phyloP scores from a whole-genome alignment of 768 basidiomycete species.

The Termitomyces eurrhizus region DNA sequence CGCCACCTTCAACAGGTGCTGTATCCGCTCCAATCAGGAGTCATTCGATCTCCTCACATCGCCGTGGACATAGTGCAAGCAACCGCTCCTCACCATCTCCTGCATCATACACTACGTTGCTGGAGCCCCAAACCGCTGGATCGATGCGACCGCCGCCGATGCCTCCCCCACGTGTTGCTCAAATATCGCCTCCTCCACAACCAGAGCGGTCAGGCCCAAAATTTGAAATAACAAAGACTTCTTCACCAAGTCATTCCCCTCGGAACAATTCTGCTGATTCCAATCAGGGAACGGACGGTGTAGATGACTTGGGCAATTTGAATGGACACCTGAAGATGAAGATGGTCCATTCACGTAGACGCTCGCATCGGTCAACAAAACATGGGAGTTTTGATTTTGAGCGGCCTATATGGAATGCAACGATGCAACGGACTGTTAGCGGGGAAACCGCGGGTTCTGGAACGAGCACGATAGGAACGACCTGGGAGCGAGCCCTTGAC shows the following conservation, averaged over 20 bases:
- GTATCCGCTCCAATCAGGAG: conserved; percentile 17
- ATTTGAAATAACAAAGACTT: conserved; percentile 8
- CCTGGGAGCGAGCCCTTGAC: conserved; percentile 18
- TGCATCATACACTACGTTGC: conserved; percentile 5
- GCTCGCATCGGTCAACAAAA: conserved; percentile 40
- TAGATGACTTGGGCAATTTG: conserved; percentile 23
- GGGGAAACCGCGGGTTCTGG: conserved; percentile 30
- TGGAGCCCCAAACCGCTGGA: conserved; percentile 5
- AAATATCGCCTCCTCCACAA: conserved; percentile 18
- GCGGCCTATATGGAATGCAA: conserved; percentile 48
- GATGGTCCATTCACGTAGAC: conserved; percentile 6
- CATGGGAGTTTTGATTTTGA: conserved; percentile 80
- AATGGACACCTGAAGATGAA: conserved; percentile 17
- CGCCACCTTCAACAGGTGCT: conserved; percentile 12
- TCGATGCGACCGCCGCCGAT: conserved; percentile 11
- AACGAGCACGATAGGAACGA: conserved; percentile 29
- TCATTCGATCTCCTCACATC: conserved; percentile 15
- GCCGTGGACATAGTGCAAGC: conserved; percentile 13
- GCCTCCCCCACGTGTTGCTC: not conserved
- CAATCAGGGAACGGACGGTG: conserved; percentile 26
- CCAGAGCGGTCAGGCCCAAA: conserved; percentile 9
- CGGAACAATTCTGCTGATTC: conserved; percentile 34
- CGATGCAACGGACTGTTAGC: conserved; percentile 45
- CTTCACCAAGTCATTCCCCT: conserved; percentile 11
- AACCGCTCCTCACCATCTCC: conserved; percentile 10